Conservation (phyloP, 2,329 filamentous ascomycete genomes). For the Ceratocystis smalleyi region DNA sequence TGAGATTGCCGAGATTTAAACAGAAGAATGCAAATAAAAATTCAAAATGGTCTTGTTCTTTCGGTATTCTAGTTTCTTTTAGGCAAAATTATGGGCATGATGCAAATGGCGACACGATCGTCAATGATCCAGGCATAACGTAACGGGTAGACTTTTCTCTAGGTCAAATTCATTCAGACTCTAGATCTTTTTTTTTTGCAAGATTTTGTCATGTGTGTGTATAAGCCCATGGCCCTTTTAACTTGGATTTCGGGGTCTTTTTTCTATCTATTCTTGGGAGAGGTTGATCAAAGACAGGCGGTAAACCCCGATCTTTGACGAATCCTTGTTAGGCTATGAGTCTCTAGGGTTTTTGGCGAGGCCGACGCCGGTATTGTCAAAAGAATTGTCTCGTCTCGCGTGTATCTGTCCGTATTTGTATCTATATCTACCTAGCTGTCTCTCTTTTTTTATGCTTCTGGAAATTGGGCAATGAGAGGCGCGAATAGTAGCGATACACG, state of each 20-base stretch:
- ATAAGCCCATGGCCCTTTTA: conserved; percentile 4
- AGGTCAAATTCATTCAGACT: conserved; percentile 17
- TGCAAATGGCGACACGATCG: conserved; percentile 14
- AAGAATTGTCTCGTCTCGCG: no score
- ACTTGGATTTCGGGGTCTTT: background rate
- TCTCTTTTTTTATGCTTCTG: background rate
- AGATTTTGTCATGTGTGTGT: conserved; percentile 4
- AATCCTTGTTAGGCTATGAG: no score
- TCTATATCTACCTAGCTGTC: background rate
- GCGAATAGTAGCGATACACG: background rate
- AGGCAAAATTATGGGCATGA: conserved; percentile 16
- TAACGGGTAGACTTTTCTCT: conserved; percentile 15
- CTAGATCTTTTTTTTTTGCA: conserved; percentile 12
- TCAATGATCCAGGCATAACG: conserved; percentile 16
- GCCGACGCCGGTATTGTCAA: no score
- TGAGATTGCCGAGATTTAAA: conserved; percentile 91
- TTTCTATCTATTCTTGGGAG: background rate
- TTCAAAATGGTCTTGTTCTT: conserved; percentile 18
- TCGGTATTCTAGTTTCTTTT: conserved; percentile 8
- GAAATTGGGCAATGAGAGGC: background rate
- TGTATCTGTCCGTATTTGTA: no score
- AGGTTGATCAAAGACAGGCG: background rate
- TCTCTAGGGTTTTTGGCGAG: no score
- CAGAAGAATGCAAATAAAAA: conserved; percentile 21
- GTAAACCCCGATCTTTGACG: no score